A percentile compares a stretch with the other conserved stretches of the same genome.
Conservation (phyloP, 768 basidiomycete genomes). For the Hebeloma cylindrosporum region DNA sequence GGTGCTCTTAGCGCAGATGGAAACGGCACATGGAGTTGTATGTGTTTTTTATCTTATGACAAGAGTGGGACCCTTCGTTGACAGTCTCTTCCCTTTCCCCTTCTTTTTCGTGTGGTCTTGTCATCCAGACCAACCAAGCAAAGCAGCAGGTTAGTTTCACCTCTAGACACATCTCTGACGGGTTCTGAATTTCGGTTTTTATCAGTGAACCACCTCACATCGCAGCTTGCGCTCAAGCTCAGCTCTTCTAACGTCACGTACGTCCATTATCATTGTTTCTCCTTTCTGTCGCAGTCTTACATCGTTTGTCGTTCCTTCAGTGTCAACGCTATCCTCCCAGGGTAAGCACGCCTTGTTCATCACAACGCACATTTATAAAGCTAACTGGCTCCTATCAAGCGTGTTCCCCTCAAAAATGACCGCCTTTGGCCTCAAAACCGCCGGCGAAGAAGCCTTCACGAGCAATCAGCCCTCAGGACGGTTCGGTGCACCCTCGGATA, state of each 20-base stretch:
- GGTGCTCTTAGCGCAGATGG: conserved; percentile 51
- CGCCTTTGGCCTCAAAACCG: conserved; percentile 58
- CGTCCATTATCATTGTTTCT: conserved; percentile 23
- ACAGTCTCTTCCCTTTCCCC: not conserved
- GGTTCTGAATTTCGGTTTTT: not conserved
- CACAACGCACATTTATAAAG: not conserved
- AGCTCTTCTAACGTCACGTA: conserved; percentile 63
- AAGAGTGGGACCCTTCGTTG: too few species aligned
- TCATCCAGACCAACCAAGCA: conserved; percentile 69
- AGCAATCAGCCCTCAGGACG: conserved; percentile 68
- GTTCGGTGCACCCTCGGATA: conserved; percentile 60
- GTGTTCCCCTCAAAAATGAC: conserved; percentile 88
- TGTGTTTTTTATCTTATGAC: too few species aligned
- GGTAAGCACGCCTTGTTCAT: conserved; percentile 40
- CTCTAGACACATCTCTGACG: not conserved
- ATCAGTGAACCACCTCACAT: conserved; percentile 76
- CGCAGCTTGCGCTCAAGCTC: conserved; percentile 66
- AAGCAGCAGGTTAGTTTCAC: conserved; percentile 63
- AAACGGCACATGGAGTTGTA: conserved; percentile 78
- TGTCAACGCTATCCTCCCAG: conserved; percentile 83
- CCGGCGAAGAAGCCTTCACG: conserved; percentile 53
- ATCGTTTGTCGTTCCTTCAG: conserved; percentile 32
- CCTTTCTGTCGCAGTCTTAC: not conserved
- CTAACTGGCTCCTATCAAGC: conserved; percentile 7
- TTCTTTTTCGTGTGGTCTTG: not conserved